phyloP scores from a whole-genome alignment of 75 land plant species.

The Adiantum capillusveneris region DNA sequence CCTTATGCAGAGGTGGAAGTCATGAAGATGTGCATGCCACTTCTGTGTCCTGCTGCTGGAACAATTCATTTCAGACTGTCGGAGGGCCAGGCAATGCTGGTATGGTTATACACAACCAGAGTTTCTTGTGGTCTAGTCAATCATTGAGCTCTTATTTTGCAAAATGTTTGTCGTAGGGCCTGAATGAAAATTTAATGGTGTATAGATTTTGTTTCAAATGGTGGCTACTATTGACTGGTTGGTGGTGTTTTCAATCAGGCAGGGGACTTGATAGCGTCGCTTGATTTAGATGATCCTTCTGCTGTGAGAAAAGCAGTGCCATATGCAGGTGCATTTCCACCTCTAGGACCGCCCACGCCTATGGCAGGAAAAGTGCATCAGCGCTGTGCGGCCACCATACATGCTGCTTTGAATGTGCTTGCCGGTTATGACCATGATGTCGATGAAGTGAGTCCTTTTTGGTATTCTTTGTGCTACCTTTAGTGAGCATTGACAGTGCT shows the following conservation, averaged over 20 bases:
- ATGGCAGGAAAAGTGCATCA: conserved; percentile 96
- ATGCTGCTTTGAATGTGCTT: conserved; percentile 85
- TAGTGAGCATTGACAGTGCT: no score
- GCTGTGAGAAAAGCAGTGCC: conserved; percentile 98
- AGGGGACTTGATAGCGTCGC: conserved; percentile 87
- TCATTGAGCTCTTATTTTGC: no score
- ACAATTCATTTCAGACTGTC: conserved; percentile 68
- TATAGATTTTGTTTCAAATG: no score
- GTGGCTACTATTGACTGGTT: no score
- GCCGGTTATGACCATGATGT: conserved; percentile 93
- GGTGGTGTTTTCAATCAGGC: no score
- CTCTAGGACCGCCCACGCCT: conserved; percentile 82
- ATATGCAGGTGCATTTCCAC: conserved; percentile 72
- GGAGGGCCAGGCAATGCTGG: conserved; percentile 98
- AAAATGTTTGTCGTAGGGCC: no score
- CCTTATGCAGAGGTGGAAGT: conserved; percentile 99
- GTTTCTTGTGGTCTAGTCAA: neutral
- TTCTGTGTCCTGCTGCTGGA: conserved; percentile 90
- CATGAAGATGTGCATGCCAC: conserved; percentile 99
- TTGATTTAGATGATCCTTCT: conserved; percentile 96
- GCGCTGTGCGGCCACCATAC: conserved; percentile 74
- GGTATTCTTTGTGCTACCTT: no score
- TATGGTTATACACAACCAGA: conserved; percentile 18
- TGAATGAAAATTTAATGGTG: no score
- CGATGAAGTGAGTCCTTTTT: conserved; percentile 48